Base-by-base conservation (phyloP, 371 early-diverging fungal genomes). In the Mortierella sp. region DNA sequence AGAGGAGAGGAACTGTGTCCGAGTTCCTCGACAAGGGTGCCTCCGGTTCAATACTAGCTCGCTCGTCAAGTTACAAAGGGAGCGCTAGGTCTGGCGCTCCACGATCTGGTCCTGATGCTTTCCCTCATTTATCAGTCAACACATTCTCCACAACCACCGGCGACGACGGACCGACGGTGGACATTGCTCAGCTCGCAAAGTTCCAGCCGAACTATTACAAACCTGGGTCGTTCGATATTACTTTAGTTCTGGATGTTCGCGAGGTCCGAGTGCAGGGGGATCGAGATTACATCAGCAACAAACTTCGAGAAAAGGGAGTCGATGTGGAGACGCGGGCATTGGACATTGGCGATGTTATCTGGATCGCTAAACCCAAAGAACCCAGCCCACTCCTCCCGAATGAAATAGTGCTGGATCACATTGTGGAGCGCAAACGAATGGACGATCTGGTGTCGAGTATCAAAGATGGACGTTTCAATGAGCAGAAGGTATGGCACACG, bases 341-440 rank as follows among this genome's bases (percentile, higher is more conserved):
- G 77, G 94, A 94, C 5, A 83, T 99, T 3, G 99, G 98, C 49
- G 99, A 99, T 84, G 91, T 96, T 11, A 77, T 96, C 32, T 99
- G 98, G 98, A 88, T 98, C 3, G 99, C 98, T 1, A 90, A 91
- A 29, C 88, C 90, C 48, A 90, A 88, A 24, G 54, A 60, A 5
- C 46, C 48, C 0, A 76, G 75, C 21, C 73, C 77, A 8, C 79
- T 75, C 21, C 76, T 87, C 6, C 70, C 77, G 0, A 92, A 92
- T 16, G 98, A 98, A 74, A 86, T 97, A 24, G 95, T 97, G 18
- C 87, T 98, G 32, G 97, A 97, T 81, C 93, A 92, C 74, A 88
- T 99, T 21, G 84, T 98, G 4, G 99, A 99, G 88, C 93, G 99
- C 41, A 99, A 99, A 85, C 92, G 96, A 27, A 90, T 96, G 90